Evolutionary conservation across 164 flowering plant genomes (phyloP).

Genomic region (Nymphaea thermarum): DNA sequence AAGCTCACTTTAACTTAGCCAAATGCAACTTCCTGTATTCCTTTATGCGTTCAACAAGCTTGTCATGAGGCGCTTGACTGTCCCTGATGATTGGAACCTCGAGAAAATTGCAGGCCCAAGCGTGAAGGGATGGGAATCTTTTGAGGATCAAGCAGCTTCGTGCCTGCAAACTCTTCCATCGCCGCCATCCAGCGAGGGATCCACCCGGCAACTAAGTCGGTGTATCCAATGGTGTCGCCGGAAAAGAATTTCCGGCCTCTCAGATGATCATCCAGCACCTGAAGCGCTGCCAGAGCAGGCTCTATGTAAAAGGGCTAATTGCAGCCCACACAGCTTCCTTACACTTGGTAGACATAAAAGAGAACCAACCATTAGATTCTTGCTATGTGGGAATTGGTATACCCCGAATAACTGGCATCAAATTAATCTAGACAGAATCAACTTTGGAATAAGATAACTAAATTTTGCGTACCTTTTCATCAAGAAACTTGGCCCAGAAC

Average conservation of each 20-base stretch:
- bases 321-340: no score
- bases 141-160: neutral
- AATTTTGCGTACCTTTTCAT: conserved; percentile 4
- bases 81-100: neutral
- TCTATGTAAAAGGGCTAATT: neutral
- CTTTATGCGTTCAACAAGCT: no score
- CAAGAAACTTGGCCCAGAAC: conserved; percentile 13
- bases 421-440: no score
- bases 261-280: neutral
- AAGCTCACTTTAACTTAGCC: no score
- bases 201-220: conserved; percentile 4
- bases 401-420: no score
- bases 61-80: neutral
- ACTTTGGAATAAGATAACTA: no score
- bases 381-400: no score
- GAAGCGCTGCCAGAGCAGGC: neutral
- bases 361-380: no score
- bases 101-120: neutral
- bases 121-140: neutral
- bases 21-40: no score
- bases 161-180: neutral
- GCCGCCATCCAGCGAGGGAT: neutral
- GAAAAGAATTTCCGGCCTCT: conserved; percentile 5
- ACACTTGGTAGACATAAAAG: no score
- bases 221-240: conserved; percentile 2